Conservation (phyloP, 768 basidiomycete genomes). For the Russula vinacea region DNA sequence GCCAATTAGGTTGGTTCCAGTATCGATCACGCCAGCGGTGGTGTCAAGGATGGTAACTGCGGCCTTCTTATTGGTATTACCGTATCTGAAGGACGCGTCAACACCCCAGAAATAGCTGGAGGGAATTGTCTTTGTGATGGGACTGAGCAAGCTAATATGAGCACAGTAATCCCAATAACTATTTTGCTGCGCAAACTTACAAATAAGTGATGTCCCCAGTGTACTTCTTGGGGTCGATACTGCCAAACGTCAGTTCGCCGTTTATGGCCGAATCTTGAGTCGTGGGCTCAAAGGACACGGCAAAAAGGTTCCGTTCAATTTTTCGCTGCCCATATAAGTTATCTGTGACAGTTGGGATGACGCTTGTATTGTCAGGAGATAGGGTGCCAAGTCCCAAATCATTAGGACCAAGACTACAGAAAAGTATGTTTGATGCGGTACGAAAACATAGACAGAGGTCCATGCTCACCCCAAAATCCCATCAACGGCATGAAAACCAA, state of each 20-base stretch:
- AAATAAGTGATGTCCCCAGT: slow-evolving; percentile 35
- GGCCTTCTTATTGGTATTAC: slow-evolving; percentile 14
- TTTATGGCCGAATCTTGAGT: slow-evolving; percentile 31
- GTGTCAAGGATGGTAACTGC: slow-evolving; percentile 31
- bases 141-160: slow-evolving; percentile 24
- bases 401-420: slow-evolving; percentile 58
- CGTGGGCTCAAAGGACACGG: slow-evolving; percentile 39
- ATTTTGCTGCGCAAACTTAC: slow-evolving; percentile 25
- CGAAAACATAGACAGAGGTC: not conserved
- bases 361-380: slow-evolving; percentile 18
- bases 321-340: slow-evolving; percentile 36
- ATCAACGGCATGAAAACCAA: slow-evolving; percentile 49
- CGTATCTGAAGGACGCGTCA: slow-evolving; percentile 36
- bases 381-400: slow-evolving; percentile 49
- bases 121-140: slow-evolving; percentile 37
- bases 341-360: slow-evolving; percentile 54
- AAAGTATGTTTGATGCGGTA: not conserved
- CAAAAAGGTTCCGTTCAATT: slow-evolving; percentile 33
- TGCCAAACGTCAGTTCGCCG: slow-evolving; percentile 43
- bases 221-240: slow-evolving; percentile 37
- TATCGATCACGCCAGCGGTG: slow-evolving; percentile 40
- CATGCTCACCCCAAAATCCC: slow-evolving; percentile 59
- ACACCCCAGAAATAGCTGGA: slow-evolving; percentile 39
- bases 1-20: slow-evolving; percentile 39
- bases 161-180: not conserved